Conservation (phyloP, 257 asterid species). For the Nicotiana knightiana region DNA sequence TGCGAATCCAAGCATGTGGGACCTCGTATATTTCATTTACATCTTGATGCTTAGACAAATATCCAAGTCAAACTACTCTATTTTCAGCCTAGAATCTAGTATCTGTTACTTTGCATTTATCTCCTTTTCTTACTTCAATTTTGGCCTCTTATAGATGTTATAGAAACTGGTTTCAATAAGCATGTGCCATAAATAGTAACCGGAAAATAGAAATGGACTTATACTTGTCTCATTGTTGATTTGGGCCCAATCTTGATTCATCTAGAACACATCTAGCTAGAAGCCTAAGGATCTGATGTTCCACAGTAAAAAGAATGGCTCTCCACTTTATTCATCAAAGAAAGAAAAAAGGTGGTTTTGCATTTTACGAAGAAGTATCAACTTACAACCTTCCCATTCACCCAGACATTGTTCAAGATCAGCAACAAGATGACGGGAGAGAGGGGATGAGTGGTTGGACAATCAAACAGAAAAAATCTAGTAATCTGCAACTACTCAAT, state of each 20-base stretch:
- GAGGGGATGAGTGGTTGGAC: not conserved
- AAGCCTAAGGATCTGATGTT: not conserved
- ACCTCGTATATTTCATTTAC: not conserved
- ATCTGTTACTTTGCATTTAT: not conserved
- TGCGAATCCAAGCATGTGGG: not conserved
- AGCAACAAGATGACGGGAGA: not conserved
- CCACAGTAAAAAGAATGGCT: not conserved
- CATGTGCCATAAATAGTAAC: not conserved
- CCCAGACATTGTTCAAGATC: not conserved
- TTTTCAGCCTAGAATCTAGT: not conserved
- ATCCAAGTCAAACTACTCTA: not conserved
- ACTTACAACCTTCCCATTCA: not conserved
- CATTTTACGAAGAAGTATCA: not conserved
- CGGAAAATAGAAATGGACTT: not conserved
- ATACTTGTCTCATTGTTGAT: not conserved
- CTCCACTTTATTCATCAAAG: not conserved
- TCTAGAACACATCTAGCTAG: not conserved
- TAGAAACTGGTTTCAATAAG: not conserved
- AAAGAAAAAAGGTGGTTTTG: not conserved
- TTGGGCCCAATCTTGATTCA: not conserved
- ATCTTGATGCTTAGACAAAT: constrained; percentile 1
- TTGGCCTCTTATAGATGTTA: not conserved
- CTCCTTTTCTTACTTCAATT: not conserved
- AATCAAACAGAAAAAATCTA: not conserved
- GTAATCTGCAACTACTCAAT: not conserved